These are phyloP conservation scores for Hypoxylon crocopeplum DNA, from an alignment of 495 filamentous ascomycete genomes.

Conservation along the genomic window DNA sequence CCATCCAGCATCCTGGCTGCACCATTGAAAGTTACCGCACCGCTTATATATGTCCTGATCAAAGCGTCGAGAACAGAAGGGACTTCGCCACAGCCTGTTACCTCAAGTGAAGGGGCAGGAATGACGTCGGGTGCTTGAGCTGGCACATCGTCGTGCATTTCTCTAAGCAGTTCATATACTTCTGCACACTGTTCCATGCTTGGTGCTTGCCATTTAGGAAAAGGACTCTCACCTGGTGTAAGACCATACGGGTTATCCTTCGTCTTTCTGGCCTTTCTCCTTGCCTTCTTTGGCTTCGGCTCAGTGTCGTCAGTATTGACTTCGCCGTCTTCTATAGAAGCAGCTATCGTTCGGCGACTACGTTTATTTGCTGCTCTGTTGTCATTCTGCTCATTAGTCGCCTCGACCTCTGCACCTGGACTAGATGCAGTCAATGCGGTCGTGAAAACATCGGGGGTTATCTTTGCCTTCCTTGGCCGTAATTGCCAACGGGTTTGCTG, in stretches of 20 bases:
- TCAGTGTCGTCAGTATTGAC: background rate
- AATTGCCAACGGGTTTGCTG: constrained; percentile 3
- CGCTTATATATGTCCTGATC: constrained; percentile 80
- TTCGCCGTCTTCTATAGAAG: constrained; percentile 14
- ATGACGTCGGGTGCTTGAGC: constrained; percentile 70
- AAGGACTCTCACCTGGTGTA: constrained; percentile 65
- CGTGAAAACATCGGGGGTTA: background rate
- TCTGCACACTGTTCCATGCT: constrained; percentile 75
- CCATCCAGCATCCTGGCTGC: constrained; percentile 74
- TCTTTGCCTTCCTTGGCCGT: constrained; percentile 4
- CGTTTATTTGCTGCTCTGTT: constrained; percentile 10
- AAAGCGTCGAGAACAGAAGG: constrained; percentile 90
- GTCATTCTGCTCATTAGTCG: background rate
- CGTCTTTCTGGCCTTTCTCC: constrained; percentile 40
- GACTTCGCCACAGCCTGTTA: constrained; percentile 92
- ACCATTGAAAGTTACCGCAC: constrained; percentile 71
- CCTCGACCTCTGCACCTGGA: background rate
- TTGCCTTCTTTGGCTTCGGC: constrained; percentile 21
- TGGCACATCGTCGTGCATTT: constrained; percentile 68
- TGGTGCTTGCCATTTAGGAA: constrained; percentile 71
- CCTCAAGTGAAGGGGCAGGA: constrained; percentile 76
- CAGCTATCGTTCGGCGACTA: background rate
- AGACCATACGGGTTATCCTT: constrained; percentile 55
- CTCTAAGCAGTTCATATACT: constrained; percentile 72
- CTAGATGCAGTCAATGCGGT: no score